Conservation (phyloP, 1,139 yeast species). For the Candida pseudoviswanathii region DNA sequence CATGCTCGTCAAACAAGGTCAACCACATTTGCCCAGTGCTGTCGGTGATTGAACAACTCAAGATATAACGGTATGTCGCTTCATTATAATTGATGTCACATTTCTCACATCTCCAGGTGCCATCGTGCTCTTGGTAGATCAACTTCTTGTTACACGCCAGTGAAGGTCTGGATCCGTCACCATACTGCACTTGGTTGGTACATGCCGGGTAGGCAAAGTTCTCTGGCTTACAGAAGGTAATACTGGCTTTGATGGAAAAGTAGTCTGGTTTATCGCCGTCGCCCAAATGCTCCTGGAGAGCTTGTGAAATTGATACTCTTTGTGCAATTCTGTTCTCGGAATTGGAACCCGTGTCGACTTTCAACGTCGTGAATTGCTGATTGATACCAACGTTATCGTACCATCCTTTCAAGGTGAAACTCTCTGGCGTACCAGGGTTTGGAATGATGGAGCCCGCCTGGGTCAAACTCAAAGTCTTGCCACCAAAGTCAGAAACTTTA, state of each 20-base stretch:
- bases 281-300: slow-evolving; percentile 72
- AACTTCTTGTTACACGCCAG: slow-evolving; percentile 77
- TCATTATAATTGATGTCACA: slow-evolving; percentile 69
- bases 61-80: slow-evolving; percentile 79
- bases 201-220: slow-evolving; percentile 93
- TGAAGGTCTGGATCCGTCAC: slow-evolving; percentile 21
- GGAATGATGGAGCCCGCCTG: slow-evolving; percentile 74
- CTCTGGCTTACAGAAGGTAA: slow-evolving; percentile 71
- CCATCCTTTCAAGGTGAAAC: slow-evolving; percentile 92
- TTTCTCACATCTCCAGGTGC: slow-evolving; percentile 91
- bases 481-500: slow-evolving; percentile 86
- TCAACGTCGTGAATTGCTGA: slow-evolving; percentile 64
- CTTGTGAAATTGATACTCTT: slow-evolving; percentile 69
- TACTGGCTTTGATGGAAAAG: slow-evolving; percentile 72
- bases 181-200: slow-evolving; percentile 39
- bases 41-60: slow-evolving; percentile 74
- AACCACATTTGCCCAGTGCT: slow-evolving; percentile 84
- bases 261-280: slow-evolving; percentile 76
- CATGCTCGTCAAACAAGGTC: slow-evolving; percentile 85
- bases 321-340: slow-evolving; percentile 43
- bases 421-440: slow-evolving; percentile 89
- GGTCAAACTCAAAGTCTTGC: slow-evolving; percentile 80
- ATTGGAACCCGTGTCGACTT: slow-evolving; percentile 20
- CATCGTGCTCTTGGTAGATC: slow-evolving; percentile 67
- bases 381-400: slow-evolving; percentile 76